phyloP scores from a whole-genome alignment of 768 basidiomycete species.

The Tylopilus subfusipes region DNA sequence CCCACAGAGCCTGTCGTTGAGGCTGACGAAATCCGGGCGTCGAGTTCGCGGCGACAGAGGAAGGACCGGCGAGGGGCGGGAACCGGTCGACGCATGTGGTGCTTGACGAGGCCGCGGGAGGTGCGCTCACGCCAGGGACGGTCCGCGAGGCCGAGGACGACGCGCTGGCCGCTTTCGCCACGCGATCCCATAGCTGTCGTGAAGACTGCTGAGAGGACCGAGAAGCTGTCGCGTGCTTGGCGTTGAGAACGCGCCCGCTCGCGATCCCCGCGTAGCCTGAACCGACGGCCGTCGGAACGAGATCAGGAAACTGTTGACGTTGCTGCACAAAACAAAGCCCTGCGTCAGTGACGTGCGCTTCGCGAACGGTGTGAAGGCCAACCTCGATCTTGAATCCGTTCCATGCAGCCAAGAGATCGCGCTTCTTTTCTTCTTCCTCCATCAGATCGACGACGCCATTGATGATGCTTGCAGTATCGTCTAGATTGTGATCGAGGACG shows the following conservation, averaged over 20 bases:
- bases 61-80: constrained; percentile 25
- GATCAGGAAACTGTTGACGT: constrained; percentile 81
- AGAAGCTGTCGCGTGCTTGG: constrained; percentile 68
- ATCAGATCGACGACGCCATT: constrained; percentile 73
- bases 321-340: constrained; percentile 43
- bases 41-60: neutral
- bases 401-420: constrained; percentile 71
- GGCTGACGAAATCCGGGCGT: constrained; percentile 36
- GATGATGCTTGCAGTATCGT: constrained; percentile 71
- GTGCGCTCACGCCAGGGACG: constrained; percentile 11
- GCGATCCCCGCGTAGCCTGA: constrained; percentile 76
- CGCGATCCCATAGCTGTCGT: constrained; percentile 79
- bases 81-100: constrained; percentile 24
- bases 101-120: constrained; percentile 29
- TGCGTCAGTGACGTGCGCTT: neutral
- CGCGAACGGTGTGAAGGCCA: constrained; percentile 32
- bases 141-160: constrained; percentile 38
- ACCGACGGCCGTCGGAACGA: constrained; percentile 55
- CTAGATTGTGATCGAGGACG: constrained; percentile 61
- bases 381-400: constrained; percentile 85
- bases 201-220: constrained; percentile 56
- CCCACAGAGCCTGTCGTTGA: constrained; percentile 62
- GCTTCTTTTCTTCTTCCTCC: constrained; percentile 82
- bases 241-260: constrained; percentile 78
- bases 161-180: constrained; percentile 71